Percentiles rank a stretch among this genome's conserved stretches.
These are phyloP conservation scores for Triticum aestivum DNA, from an alignment of 176 grass and related monocot genomes.

Conservation along the genomic window DNA sequence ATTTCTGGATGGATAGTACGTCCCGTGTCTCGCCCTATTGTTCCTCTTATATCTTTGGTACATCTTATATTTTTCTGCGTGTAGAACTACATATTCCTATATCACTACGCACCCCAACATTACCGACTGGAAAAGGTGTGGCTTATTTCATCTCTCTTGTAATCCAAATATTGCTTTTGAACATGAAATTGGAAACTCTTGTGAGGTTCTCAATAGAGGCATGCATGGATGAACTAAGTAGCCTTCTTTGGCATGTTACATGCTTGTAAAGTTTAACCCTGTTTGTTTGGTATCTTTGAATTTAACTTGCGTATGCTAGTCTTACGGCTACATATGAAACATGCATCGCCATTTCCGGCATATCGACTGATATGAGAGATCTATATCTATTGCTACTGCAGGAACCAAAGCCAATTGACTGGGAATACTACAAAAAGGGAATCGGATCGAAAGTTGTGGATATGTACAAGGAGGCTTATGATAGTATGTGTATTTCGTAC, in stretches of 20 bases:
- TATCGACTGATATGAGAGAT: neutral
- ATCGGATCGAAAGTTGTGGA: slow-evolving; percentile 67
- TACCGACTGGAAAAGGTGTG: neutral
- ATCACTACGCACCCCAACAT: neutral
- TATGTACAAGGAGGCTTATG: slow-evolving; percentile 77
- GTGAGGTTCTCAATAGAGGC: neutral
- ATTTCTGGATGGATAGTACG: neutral
- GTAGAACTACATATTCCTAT: neutral
- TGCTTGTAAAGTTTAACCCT: neutral
- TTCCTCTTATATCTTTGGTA: neutral
- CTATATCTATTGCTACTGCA: slow-evolving; percentile 34
- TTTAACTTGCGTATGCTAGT: neutral
- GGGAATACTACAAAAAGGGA: slow-evolving; percentile 81
- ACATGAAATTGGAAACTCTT: neutral
- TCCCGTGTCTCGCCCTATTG: neutral
- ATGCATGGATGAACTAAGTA: neutral
- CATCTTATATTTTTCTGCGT: neutral
- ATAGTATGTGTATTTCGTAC: slow-evolving; percentile 46
- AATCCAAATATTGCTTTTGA: neutral
- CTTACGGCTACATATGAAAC: neutral
- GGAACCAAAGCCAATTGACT: slow-evolving; percentile 79
- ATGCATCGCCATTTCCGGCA: neutral
- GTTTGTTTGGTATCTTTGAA: neutral
- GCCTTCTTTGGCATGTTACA: slow-evolving; percentile 11
- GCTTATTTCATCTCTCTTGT: neutral